A percentile compares a stretch with the other conserved stretches of the same genome.
Conservation (phyloP, 2,329 filamentous ascomycete species). For the Pochonia chlamydosporia region DNA sequence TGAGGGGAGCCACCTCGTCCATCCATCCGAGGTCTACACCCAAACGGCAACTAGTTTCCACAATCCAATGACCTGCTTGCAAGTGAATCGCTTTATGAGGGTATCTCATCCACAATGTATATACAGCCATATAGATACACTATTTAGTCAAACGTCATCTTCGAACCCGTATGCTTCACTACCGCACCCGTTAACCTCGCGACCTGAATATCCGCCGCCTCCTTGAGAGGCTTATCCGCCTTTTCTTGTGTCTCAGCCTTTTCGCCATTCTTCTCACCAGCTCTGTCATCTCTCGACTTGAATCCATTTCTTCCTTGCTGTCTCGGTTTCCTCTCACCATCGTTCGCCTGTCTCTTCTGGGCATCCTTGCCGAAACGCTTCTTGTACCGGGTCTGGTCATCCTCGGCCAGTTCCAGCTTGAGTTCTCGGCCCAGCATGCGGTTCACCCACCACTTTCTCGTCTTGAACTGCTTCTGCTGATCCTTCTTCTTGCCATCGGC, state of each 20-base stretch:
- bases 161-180: conserved; percentile 72
- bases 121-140: background rate
- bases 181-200: conserved; percentile 72
- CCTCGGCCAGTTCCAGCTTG: conserved; percentile 90
- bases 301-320: conserved; percentile 27
- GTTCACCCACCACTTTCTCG: conserved; percentile 78
- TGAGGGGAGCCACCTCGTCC: background rate
- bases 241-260: conserved; percentile 15
- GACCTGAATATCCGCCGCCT: conserved; percentile 40
- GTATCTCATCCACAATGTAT: conserved; percentile 8
- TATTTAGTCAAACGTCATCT: conserved; percentile 69
- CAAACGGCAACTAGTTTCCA: background rate
- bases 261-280: conserved; percentile 11
- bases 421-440: conserved; percentile 72
- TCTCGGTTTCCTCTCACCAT: conserved; percentile 19
- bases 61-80: too few species aligned
- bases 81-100: background rate
- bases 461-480: conserved; percentile 48
- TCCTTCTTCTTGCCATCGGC: conserved; percentile 32
- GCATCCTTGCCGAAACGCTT: conserved; percentile 83
- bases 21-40: background rate
- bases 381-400: conserved; percentile 82
- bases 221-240: conserved; percentile 33
- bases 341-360: conserved; percentile 27
- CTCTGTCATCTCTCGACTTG: conserved; percentile 23